A percentile compares a stretch with the other conserved stretches of the same genome.
Evolutionary conservation across 192 early-diverging fungal species (phyloP).

Genomic region (Podila verticillata): DNA sequence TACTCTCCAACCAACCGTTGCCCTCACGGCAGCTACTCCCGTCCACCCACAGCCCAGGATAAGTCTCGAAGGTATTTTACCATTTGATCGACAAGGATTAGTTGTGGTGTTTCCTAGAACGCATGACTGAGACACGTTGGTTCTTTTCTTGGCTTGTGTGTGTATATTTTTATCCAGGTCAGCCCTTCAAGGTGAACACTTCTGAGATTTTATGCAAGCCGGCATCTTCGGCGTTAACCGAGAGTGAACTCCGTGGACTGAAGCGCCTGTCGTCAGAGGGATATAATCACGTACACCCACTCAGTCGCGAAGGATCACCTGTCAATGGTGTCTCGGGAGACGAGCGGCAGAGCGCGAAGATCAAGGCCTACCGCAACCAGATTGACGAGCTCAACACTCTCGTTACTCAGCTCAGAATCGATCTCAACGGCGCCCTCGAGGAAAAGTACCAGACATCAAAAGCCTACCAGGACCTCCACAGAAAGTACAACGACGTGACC

Average conservation of each 20-base stretch:
- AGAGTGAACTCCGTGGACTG: conserved; percentile 20
- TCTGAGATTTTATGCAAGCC: conserved; percentile 12
- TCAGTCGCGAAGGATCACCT: conserved; percentile 33
- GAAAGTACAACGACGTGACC: conserved; percentile 18
- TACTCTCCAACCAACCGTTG: neutral
- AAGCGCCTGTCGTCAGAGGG: conserved; percentile 25
- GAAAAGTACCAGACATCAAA: conserved; percentile 1
- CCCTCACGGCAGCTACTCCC: neutral
- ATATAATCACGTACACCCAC: neutral
- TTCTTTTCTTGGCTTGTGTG: too few relatives aligned
- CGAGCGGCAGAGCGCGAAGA: neutral
- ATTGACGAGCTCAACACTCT: conserved; percentile 29
- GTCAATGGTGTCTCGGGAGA: neutral
- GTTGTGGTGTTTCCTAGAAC: neutral
- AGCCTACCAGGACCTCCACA: conserved; percentile 12
- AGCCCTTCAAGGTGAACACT: conserved; percentile 31
- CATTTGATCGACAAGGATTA: neutral
- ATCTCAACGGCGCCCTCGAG: conserved; percentile 3
- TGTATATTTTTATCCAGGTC: conserved; percentile 4
- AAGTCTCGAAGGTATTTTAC: neutral
- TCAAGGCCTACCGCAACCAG: conserved; percentile 9
- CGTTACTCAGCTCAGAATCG: conserved; percentile 4
- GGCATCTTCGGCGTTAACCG: conserved; percentile 14
- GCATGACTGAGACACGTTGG: neutral
- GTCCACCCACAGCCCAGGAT: neutral